A percentile compares a stretch with the other conserved stretches of the same genome.
phyloP scores from a whole-genome alignment of 371 early-diverging fungal species.

The Lichtheimia corymbifera region DNA sequence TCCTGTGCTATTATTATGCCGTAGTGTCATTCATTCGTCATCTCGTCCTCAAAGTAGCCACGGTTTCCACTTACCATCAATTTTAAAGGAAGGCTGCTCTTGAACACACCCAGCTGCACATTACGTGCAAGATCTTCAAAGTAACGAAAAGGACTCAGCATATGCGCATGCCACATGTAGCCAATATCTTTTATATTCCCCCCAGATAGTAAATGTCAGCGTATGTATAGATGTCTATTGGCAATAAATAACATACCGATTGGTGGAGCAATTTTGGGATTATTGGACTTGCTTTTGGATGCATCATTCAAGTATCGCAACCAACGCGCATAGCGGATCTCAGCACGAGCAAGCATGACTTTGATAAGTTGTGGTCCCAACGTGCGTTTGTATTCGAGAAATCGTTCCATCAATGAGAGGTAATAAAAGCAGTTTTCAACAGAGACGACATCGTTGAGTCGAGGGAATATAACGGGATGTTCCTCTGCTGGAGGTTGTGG shows the following conservation, averaged over 20 bases:
- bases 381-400: background rate
- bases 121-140: constrained; percentile 38
- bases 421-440: constrained; percentile 15
- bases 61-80: constrained; percentile 6
- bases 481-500: background rate
- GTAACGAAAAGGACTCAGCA: constrained; percentile 44
- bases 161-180: constrained; percentile 44
- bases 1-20: too few relatives aligned
- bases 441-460: constrained; percentile 10
- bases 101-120: constrained; percentile 3
- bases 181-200: constrained; percentile 29
- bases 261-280: constrained; percentile 1
- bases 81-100: constrained; percentile 4
- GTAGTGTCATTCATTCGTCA: too few relatives aligned
- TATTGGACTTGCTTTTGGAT: background rate
- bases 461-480: background rate
- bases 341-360: constrained; percentile 13
- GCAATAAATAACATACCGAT: constrained; percentile 2
- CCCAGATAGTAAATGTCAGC: background rate
- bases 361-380: background rate
- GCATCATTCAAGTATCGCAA: background rate
- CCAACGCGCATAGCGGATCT: constrained; percentile 12
- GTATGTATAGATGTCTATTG: background rate
- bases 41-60: too few relatives aligned
- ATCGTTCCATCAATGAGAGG: constrained; percentile 18